These are phyloP conservation scores for Fraxinus americana DNA, from an alignment of 257 asterid genomes.

Conservation along the genomic window DNA sequence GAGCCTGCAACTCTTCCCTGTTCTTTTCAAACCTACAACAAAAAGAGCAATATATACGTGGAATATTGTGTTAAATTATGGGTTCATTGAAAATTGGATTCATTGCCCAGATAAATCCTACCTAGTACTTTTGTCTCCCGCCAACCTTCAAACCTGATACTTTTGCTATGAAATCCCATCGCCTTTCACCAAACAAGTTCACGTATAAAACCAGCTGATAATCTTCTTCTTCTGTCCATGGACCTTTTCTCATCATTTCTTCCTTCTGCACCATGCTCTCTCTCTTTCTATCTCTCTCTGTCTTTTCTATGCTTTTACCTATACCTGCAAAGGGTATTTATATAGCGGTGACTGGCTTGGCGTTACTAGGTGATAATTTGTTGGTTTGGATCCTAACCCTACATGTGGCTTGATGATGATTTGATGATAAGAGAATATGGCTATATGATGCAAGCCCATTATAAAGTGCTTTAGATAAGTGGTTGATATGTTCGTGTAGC, in stretches of 20 bases:
- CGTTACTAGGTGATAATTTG: background rate
- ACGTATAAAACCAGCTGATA: slow-evolving; percentile 75
- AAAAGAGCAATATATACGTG: slow-evolving; percentile 1
- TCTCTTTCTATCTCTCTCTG: background rate
- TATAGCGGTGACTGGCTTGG: background rate
- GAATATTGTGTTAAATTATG: slow-evolving; percentile 15
- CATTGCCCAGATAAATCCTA: slow-evolving; percentile 85
- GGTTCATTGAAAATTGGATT: slow-evolving; percentile 24
- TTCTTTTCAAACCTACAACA: slow-evolving; percentile 72
- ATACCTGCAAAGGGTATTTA: slow-evolving; percentile 16
- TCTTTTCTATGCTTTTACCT: background rate
- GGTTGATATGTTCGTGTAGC: slow-evolving; percentile 70
- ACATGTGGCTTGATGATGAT: slow-evolving; percentile 30
- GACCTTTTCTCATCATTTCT: slow-evolving; percentile 62
- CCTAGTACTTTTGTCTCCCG: slow-evolving; percentile 82
- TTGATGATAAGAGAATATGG: slow-evolving; percentile 44
- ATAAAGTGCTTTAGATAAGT: slow-evolving; percentile 53
- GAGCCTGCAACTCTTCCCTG: slow-evolving; percentile 92
- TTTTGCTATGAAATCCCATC: slow-evolving; percentile 96
- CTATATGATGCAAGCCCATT: slow-evolving; percentile 60
- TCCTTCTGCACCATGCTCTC: slow-evolving; percentile 36
- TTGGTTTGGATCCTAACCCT: slow-evolving; percentile 37
- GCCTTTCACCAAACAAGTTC: slow-evolving; percentile 86
- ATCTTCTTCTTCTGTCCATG: slow-evolving; percentile 95
- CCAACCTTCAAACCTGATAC: slow-evolving; percentile 99